Percentiles rank a stretch among this genome's conserved stretches.
These are phyloP conservation scores for Cicer bijugum DNA, from an alignment of 306 rosid species.

Conservation along the genomic window DNA sequence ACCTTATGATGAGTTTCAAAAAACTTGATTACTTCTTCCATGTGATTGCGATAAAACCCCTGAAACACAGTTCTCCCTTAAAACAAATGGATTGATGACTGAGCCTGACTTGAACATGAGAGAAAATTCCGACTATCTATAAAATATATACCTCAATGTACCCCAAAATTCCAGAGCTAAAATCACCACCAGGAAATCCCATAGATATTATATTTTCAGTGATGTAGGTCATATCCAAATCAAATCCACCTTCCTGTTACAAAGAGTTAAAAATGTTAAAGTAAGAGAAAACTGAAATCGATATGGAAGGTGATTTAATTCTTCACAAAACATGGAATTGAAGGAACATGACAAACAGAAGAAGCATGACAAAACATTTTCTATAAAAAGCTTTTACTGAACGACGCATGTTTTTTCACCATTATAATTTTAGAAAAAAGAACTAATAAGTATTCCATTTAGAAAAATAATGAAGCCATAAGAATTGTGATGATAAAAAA, in stretches of 20 bases:
- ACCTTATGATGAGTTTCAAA: constrained; percentile 92
- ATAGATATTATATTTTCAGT: constrained; percentile 88
- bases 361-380: background rate
- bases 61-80: constrained; percentile 55
- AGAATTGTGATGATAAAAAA: constrained; percentile 1
- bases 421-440: background rate
- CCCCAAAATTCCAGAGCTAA: constrained; percentile 89
- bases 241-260: constrained; percentile 85
- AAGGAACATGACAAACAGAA: background rate
- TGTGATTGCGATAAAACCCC: constrained; percentile 97
- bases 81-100: constrained; percentile 40
- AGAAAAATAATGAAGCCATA: constrained; percentile 1
- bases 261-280: constrained; percentile 30
- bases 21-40: constrained; percentile 90
- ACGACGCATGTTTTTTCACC: background rate
- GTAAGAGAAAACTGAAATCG: constrained; percentile 23
- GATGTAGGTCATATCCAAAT: constrained; percentile 87
- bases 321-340: constrained; percentile 14
- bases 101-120: constrained; percentile 41
- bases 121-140: constrained; percentile 23
- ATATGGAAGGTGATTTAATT: constrained; percentile 22
- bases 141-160: constrained; percentile 71
- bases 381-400: background rate
- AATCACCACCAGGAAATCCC: constrained; percentile 97
- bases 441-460: background rate